Base-by-base conservation (phyloP, 2,329 filamentous ascomycete species). In the Blastomyces gilchristii region DNA sequence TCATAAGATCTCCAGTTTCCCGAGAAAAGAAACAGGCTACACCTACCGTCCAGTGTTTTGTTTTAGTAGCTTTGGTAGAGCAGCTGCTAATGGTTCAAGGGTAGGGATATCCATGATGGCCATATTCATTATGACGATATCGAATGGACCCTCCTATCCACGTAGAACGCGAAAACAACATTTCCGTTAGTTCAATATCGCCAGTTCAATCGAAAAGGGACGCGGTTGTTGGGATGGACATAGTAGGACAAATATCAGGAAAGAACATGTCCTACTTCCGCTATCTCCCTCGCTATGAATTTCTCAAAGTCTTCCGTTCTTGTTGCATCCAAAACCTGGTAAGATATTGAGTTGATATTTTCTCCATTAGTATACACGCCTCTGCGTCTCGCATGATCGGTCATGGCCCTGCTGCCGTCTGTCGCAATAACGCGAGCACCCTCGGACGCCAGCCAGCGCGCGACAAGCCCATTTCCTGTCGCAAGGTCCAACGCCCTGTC, bases 391-490 rank as follows among this genome's bases (percentile, higher is more conserved):
- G 79, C 78, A 22, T 71, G 65, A 7, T 74, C 66, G 2, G 81
- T 61, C 79, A 82, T 81, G 9, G 67, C 68, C 25, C 66, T 58
- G 45, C 75, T 76, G 49, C 76, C 80, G 63, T 82, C 80, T 1
- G 80, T 79, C 1, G 78, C 80, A 3, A 77, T 65, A 14, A 82
- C 77, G 1, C 65, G 63, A 0, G 73, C 73, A 11, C 74, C 76
- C 28, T 71, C 64, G 11, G 67, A 67, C 0, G 74, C 75, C 18
- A 83, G 71, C 73, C 76, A 78, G 28, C 79, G 75, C 18, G 80
- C 78, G 22, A 77, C 75, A 34, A 82, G 74, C 31, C 80, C 80
- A 63, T 81, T 82, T 49, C 80, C 80, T 0, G 78, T 80, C 3
- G 79, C 78, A n/a, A 82, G 71, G 62, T 82, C 80, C 6, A 82